Evolutionary conservation across 2,329 filamentous ascomycete species (phyloP), one percentile per base, ranked within the genome.

Genomic region (Verticillium klebahnii): DNA sequence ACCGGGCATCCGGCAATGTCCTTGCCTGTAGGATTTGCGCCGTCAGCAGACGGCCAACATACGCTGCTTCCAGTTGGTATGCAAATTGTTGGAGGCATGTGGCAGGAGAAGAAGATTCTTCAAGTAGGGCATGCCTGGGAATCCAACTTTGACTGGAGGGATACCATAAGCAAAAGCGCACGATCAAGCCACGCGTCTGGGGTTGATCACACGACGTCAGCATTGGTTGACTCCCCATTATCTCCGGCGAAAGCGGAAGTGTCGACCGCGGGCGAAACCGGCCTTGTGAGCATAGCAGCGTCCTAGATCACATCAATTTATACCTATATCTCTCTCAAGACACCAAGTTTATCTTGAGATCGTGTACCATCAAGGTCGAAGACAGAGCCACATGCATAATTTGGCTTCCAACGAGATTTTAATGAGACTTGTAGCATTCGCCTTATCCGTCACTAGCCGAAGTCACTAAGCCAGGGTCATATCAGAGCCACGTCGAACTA

Each of bases 1-100:
- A 85, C 82, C 0, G 84, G 84, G 0, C 83, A 86, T 64, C 83
- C 84, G 0, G 84, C 82, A 0, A 68, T 86, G 64, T 77, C 79
- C 0, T 71, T 86, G 56, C 83, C 83, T 0, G 73, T 82, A 37
- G 83, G 83, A 0, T 77, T 80, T 66, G 71, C 78, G 2, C 72
- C 74, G 2, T 74, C 78, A 1, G 63, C 67, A 15, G 75, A 81
- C 58, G 75, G 78, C 12, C 60, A 68, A 8, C 65, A 67, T 0
- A 74, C 79, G 0, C 63, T 69, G 61, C 67, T 85, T 23, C 83
- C 82, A 0, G 80, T 85, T 0, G 81, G 83, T 0, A 76, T 86
- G 75, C 82, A 86, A 66, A 77, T 86, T 57, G 79, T 86, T 14
- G 83, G 82, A 0, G 80, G 74, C 5, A 72, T 78, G 65, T 84